Percentiles rank a stretch among this genome's conserved stretches.
Evolutionary conservation across 176 grass and related monocot species (phyloP).

Genomic region (Oryza coarctata): DNA sequence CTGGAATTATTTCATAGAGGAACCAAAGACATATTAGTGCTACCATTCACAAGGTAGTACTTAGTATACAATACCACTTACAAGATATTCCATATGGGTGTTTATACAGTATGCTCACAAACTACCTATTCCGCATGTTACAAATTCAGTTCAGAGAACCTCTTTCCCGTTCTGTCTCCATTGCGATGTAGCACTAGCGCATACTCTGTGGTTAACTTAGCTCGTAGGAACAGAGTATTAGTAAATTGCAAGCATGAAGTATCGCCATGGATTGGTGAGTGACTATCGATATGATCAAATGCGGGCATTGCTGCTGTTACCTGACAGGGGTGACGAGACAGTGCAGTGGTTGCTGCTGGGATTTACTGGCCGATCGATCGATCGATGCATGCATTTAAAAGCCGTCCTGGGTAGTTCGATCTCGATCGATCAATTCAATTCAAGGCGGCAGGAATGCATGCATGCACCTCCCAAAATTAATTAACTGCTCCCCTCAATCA

Average conservation of each 20-base stretch:
- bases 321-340: background rate
- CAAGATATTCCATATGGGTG: background rate
- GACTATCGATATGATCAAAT: no score
- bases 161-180: background rate
- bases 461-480: background rate
- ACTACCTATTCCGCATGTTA: background rate
- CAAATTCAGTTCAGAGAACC: background rate
- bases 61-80: background rate
- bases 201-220: background rate
- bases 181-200: background rate
- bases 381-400: conserved; percentile 28
- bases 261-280: background rate
- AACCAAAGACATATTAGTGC: background rate
- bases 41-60: background rate
- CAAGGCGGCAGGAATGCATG: background rate
- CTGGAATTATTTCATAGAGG: background rate
- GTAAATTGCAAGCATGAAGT: no score
- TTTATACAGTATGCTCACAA: background rate
- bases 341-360: background rate
- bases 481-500: background rate
- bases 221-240: no score
- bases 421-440: conserved; percentile 19
- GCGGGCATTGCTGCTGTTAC: no score
- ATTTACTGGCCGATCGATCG: background rate
- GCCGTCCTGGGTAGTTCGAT: conserved; percentile 32